phyloP scores from a whole-genome alignment of 1,284 basidiomycete genomes.

The Ustilago crameri region DNA sequence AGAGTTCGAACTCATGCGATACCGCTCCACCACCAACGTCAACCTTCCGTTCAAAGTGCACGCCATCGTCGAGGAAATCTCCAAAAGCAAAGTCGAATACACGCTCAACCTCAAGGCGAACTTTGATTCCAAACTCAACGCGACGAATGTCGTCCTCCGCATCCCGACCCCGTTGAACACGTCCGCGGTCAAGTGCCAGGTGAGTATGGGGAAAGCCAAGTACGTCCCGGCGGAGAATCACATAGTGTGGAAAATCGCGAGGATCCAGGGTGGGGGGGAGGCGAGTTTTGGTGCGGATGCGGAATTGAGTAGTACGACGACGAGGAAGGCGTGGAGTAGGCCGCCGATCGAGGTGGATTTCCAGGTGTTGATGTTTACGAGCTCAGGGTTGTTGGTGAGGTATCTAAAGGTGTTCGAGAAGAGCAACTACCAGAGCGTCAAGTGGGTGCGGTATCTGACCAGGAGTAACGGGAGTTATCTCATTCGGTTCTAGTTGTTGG shows the following conservation, averaged over 20 bases:
- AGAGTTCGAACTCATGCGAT: conserved; percentile 98
- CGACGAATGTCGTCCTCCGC: conserved; percentile 87
- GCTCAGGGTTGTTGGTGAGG: conserved; percentile 92
- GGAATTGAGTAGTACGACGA: conserved; percentile 82
- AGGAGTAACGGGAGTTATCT: conserved; percentile 58
- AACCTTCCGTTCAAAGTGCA: conserved; percentile 91
- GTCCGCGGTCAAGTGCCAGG: conserved; percentile 89
- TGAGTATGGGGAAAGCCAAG: conserved; percentile 92
- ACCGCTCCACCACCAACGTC: conserved; percentile 93
- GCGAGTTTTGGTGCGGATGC: conserved; percentile 86
- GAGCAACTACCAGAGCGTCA: conserved; percentile 79
- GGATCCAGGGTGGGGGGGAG: conserved; percentile 92
- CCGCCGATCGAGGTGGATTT: conserved; percentile 98
- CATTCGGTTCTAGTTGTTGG: conserved; percentile 50
- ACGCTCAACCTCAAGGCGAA: conserved; percentile 87
- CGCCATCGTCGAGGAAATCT: conserved; percentile 90
- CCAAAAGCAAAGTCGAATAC: conserved; percentile 90
- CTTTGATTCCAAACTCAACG: conserved; percentile 90
- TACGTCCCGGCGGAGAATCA: conserved; percentile 94
- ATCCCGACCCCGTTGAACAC: conserved; percentile 97
- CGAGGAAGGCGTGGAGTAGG: conserved; percentile 89
- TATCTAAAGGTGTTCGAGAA: conserved; percentile 99
- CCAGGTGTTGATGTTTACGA: conserved; percentile 97
- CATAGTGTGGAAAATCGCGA: conserved; percentile 96
- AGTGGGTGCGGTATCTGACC: conserved; percentile 67